phyloP scores from a whole-genome alignment of 305 asterid genomes.

The Striga hermonthica region DNA sequence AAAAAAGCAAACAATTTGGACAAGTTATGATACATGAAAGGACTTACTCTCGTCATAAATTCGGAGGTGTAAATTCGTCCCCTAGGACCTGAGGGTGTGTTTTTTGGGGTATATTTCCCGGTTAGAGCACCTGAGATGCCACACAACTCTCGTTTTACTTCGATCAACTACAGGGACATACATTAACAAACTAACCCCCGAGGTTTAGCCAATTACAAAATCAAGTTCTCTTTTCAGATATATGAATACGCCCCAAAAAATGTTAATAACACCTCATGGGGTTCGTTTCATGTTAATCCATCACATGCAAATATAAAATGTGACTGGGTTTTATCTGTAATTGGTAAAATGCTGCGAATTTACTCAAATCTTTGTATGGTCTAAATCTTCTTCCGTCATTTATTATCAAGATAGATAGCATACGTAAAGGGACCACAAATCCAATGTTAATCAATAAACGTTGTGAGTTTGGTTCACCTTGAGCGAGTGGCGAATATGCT shows the following conservation, averaged over 20 bases:
- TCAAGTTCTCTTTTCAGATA: neutral
- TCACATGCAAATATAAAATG: neutral
- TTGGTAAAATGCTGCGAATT: neutral
- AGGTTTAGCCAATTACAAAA: neutral
- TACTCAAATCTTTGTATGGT: too few relatives aligned
- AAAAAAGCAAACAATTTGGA: neutral
- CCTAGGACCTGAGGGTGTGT: constrained; percentile 86
- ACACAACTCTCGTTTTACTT: constrained; percentile 11
- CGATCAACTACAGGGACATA: neutral
- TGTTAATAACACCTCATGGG: neutral
- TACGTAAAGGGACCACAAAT: neutral
- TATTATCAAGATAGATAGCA: too few relatives aligned
- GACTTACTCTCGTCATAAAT: constrained; percentile 61
- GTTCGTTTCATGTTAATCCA: neutral
- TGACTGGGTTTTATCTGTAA: neutral
- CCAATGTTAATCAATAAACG: neutral
- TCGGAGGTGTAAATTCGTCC: constrained; percentile 78
- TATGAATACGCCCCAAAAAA: neutral
- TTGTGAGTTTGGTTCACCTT: constrained; percentile 46
- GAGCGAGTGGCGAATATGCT: constrained; percentile 95
- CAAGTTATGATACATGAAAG: constrained; percentile 4
- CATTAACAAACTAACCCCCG: neutral
- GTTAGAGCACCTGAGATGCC: constrained; percentile 73
- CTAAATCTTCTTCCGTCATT: too few relatives aligned
- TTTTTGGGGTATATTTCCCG: constrained; percentile 77